A percentile compares a stretch with the other conserved stretches of the same genome.
Evolutionary conservation across 2,329 filamentous ascomycete genomes (phyloP).

Genomic region (Emergomyces orientalis): DNA sequence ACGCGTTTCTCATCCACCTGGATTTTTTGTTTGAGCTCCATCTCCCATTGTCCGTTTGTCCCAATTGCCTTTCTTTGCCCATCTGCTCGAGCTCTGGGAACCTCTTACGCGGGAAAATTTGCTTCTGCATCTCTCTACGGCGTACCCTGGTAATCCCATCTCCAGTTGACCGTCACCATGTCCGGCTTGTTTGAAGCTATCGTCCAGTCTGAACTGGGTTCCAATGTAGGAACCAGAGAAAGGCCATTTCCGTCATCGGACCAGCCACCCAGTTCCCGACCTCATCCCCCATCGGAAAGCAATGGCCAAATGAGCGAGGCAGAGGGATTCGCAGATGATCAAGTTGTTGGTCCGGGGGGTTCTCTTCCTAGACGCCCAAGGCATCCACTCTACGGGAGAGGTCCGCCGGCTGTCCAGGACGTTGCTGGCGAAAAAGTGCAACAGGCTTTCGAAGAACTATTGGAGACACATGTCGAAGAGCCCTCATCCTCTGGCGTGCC

Average conservation of each 20-base stretch:
- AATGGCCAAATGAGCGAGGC: conserved; percentile 47
- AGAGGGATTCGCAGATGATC: conserved; percentile 53
- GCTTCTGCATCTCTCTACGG: not conserved
- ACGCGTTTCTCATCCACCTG: conserved; percentile 2
- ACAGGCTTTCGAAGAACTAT: conserved; percentile 52
- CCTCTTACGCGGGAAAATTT: not conserved
- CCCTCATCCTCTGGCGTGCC: conserved; percentile 44
- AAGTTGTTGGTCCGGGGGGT: conserved; percentile 47
- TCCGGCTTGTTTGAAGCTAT: conserved; percentile 36
- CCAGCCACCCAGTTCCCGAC: conserved; percentile 43
- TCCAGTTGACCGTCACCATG: conserved; percentile 21
- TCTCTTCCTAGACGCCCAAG: conserved; percentile 41
- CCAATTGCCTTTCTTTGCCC: conserved; percentile 2
- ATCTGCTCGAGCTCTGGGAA: not conserved
- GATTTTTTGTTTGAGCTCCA: not conserved
- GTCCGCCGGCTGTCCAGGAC: conserved; percentile 52
- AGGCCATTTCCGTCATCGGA: conserved; percentile 28
- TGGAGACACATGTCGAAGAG: conserved; percentile 54
- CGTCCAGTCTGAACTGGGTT: conserved; percentile 34
- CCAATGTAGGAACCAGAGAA: conserved; percentile 24
- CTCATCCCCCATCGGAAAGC: conserved; percentile 43
- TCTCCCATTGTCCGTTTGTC: conserved; percentile 18
- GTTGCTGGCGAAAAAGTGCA: conserved; percentile 54
- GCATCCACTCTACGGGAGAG: conserved; percentile 41
- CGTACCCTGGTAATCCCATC: not conserved